A percentile compares a stretch with the other conserved stretches of the same genome.
phyloP scores from a whole-genome alignment of 768 basidiomycete species.

The Thelephora aurantiotincta region DNA sequence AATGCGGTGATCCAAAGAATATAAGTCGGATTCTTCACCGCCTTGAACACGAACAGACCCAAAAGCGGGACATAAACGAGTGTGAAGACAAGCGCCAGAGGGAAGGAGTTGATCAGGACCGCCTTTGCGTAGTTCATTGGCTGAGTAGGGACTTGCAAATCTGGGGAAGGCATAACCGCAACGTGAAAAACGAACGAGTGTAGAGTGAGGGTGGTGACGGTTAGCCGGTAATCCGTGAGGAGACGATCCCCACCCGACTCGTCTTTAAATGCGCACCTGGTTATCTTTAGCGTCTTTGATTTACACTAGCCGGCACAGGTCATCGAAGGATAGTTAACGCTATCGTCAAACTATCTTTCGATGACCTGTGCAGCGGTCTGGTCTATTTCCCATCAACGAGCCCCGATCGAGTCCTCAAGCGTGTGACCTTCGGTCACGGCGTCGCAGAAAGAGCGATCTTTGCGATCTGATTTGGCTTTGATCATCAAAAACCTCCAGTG shows the following conservation, averaged over 20 bases:
- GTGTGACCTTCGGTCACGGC: too few species aligned
- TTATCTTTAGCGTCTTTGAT: neutral
- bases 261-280: neutral
- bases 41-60: conserved; percentile 10
- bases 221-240: neutral
- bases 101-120: conserved; percentile 18
- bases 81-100: conserved; percentile 19
- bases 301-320: neutral
- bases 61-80: conserved; percentile 16
- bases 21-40: conserved; percentile 14
- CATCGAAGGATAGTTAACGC: neutral
- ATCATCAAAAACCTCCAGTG: too few species aligned
- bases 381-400: too few species aligned
- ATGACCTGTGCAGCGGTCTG: too few species aligned
- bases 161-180: neutral
- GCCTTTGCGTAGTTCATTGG: conserved; percentile 11
- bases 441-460: too few species aligned
- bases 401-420: too few species aligned
- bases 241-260: neutral
- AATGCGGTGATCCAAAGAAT: conserved; percentile 16
- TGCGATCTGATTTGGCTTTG: too few species aligned
- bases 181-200: neutral
- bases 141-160: neutral
- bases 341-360: neutral
- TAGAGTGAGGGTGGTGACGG: neutral